Conservation (phyloP, 176 grass and related monocot species). For the Coix lacrymajobi region DNA sequence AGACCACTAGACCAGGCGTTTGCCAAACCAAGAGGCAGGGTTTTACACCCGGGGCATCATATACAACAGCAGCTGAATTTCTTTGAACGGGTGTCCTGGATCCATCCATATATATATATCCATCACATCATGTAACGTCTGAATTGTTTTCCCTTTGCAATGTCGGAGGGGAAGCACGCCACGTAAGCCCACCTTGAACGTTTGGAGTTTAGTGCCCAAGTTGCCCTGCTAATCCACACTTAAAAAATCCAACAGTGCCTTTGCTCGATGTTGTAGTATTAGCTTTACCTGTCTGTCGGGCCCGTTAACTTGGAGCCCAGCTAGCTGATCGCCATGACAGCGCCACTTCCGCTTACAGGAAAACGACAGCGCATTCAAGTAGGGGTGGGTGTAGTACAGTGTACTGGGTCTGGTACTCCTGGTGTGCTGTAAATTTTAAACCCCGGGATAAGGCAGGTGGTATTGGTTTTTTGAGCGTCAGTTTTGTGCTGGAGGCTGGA, state of each 20-base stretch:
- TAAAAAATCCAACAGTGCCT: neutral
- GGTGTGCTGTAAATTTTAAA: neutral
- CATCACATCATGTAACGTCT: no score
- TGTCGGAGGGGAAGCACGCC: neutral
- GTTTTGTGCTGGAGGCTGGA: neutral
- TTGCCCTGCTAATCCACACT: neutral
- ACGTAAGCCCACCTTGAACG: neutral
- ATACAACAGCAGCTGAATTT: no score
- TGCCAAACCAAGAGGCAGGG: no score
- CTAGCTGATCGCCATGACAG: neutral
- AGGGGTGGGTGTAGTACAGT: no score
- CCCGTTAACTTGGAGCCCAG: neutral
- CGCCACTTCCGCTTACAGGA: neutral
- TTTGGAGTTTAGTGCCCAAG: neutral
- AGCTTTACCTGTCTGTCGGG: slow-evolving; percentile 10
- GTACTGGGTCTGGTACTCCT: neutral
- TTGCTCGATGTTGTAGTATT: neutral
- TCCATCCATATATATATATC: no score
- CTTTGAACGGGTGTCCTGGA: neutral
- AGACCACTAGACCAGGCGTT: neutral
- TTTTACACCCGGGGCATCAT: no score
- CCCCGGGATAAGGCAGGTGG: neutral
- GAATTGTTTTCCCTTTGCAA: neutral
- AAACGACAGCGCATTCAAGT: neutral
- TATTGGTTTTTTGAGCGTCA: neutral